phyloP scores from a whole-genome alignment of 2,329 filamentous ascomycete genomes.

The Clarireedia sp. region DNA sequence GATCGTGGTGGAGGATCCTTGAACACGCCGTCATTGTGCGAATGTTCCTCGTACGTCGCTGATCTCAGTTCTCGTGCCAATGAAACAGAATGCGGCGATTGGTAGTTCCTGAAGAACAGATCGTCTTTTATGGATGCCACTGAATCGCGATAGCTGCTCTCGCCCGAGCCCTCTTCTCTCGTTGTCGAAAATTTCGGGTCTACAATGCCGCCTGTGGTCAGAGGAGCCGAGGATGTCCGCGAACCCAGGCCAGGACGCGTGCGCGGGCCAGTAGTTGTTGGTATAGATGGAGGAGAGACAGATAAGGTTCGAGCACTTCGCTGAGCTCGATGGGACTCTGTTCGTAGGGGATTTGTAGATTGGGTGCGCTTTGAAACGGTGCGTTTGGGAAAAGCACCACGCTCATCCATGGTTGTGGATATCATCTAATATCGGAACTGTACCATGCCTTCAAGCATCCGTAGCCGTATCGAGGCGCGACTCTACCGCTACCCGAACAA shows the following conservation, averaged over 20 bases:
- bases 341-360: constrained; percentile 6
- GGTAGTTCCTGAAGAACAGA: constrained; percentile 44
- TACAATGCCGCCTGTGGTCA: background rate
- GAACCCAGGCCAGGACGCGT: constrained; percentile 6
- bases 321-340: constrained; percentile 4
- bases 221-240: constrained; percentile 9
- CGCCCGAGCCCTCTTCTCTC: constrained; percentile 14
- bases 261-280: background rate
- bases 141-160: constrained; percentile 36
- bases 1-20: constrained; percentile 13
- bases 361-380: constrained; percentile 5
- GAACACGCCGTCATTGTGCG: constrained; percentile 13
- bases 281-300: constrained; percentile 8
- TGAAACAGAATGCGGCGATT: constrained; percentile 31
- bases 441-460: background rate
- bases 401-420: constrained; percentile 15
- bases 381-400: constrained; percentile 11
- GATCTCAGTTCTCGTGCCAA: constrained; percentile 28
- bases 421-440: background rate
- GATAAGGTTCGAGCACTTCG: constrained; percentile 4
- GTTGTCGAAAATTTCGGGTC: background rate
- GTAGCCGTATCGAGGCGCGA: background rate
- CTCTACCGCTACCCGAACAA: background rate
- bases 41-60: constrained; percentile 17
- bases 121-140: constrained; percentile 48